Evolutionary conservation across 352 stramenopile species (phyloP).

Genomic region (Plasmopara viticola): DNA sequence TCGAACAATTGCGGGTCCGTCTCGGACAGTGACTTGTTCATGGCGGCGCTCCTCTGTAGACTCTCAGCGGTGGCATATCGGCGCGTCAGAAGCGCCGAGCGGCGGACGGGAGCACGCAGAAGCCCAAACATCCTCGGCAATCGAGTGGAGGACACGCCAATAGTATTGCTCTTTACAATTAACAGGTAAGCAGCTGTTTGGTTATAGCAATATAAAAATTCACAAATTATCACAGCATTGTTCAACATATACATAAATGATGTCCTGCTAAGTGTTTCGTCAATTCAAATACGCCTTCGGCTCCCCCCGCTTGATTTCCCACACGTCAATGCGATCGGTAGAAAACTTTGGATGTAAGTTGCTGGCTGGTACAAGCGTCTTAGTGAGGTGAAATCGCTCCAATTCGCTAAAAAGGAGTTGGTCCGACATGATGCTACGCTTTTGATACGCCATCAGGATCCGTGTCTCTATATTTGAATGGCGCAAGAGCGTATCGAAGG

Average conservation of each 20-base stretch:
- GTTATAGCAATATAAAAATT: neutral
- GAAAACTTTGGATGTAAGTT: conserved; percentile 40
- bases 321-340: conserved; percentile 41
- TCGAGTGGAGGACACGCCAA: conserved; percentile 16
- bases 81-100: conserved; percentile 17
- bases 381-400: conserved; percentile 23
- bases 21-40: conserved; percentile 87
- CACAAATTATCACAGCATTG: conserved; percentile 7
- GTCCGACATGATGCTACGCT: conserved; percentile 56
- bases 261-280: neutral
- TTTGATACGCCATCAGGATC: conserved; percentile 70
- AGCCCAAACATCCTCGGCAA: conserved; percentile 21
- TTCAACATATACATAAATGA: no score
- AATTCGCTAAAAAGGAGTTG: conserved; percentile 50
- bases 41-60: conserved; percentile 56
- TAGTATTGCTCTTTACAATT: conserved; percentile 2
- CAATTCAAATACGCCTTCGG: neutral
- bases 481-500: conserved; percentile 47
- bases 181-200: neutral
- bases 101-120: conserved; percentile 19
- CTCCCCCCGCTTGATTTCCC: conserved; percentile 28
- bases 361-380: conserved; percentile 20
- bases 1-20: conserved; percentile 91
- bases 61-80: conserved; percentile 52
- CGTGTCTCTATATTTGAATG: conserved; percentile 29